Evolutionary conservation across 2,329 filamentous ascomycete genomes (phyloP).

Genomic region (Teratosphaeriaceae sp.): DNA sequence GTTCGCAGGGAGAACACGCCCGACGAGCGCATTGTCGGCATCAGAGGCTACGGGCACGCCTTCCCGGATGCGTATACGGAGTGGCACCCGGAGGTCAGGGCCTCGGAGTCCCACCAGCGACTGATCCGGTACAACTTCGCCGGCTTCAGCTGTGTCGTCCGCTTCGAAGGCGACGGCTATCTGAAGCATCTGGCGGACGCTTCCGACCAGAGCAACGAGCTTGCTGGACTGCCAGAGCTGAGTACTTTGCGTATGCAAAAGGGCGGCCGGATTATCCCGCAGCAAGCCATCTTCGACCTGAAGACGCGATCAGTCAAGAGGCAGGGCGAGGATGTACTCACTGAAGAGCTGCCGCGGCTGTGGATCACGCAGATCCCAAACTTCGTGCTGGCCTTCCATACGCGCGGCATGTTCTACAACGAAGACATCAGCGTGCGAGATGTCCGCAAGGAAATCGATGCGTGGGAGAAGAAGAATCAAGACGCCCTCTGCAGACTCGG

Average conservation of each 20-base stretch:
- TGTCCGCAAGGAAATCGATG: constrained; percentile 29
- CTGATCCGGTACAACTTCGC: constrained; percentile 54
- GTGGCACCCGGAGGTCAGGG: constrained; percentile 50
- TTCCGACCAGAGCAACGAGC: neutral
- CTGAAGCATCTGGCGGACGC: constrained; percentile 14
- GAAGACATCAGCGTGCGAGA: constrained; percentile 34
- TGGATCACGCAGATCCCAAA: constrained; percentile 48
- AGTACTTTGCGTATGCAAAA: constrained; percentile 6
- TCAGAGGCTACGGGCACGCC: constrained; percentile 57
- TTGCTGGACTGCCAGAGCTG: neutral
- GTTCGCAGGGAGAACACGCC: constrained; percentile 56
- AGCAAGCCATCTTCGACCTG: constrained; percentile 45
- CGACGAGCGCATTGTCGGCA: constrained; percentile 47
- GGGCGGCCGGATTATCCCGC: constrained; percentile 27
- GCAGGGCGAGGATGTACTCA: constrained; percentile 29
- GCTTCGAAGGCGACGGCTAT: constrained; percentile 56
- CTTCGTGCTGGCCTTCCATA: constrained; percentile 47
- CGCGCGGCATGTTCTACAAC: constrained; percentile 36
- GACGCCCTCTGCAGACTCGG: constrained; percentile 14
- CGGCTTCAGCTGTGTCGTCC: constrained; percentile 45
- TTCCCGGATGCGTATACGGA: constrained; percentile 62
- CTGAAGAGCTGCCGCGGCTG: constrained; percentile 38
- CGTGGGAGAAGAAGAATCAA: constrained; percentile 34
- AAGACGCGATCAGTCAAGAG: constrained; percentile 42
- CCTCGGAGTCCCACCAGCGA: constrained; percentile 56